Base-by-base conservation (phyloP, 163 green algal species). In the Dunaliella salina region DNA sequence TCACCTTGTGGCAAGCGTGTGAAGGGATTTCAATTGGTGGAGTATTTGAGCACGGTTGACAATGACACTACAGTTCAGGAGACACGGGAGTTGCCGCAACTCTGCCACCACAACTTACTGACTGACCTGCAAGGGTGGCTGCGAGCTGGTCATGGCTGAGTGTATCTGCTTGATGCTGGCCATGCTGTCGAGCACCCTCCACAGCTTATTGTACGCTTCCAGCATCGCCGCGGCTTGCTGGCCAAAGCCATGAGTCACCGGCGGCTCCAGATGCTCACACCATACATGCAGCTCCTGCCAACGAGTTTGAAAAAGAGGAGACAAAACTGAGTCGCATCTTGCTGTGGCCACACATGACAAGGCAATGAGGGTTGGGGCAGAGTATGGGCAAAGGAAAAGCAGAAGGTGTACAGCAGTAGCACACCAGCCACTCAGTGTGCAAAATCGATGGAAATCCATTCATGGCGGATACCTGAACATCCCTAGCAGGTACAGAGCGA, bases 221-320 rank as follows among this genome's bases (percentile, higher is more conserved):
- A 84, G 80, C 80, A 84, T 84, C 40, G 35, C 35, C 12, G 80
- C 80, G 26, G 80, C 80, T 33, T 84, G 80, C 80, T 84, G 80
- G 1, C 80, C 80, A 72, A 84, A 84, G 18, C 80, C 80, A 71
- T 84, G 57, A 12, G 80, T 84, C 12, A 30, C n/a, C 1, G 80
- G 80, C 15, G 35, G 20, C 40, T 84, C 80, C 17, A 30, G 29
- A 25, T 45, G n/a, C 33, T 57, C 35, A 40, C 80, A 84, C 80
- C 80, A 84, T 22, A 84, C 80, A 25, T 30, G 33, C 40, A 84
- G 40, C 34, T 84, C 80, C 80, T 84, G 34, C 80, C 72, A 32
- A 3, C 20, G 63, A 32, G 29, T 33, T 12, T 33, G 67, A n/a
- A 79, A n/a, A 79, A 79, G 29, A n/a, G 20, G 63, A n/a, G 67